Conservation (phyloP, 1,284 basidiomycete genomes). For the Sporisorium graminicola region DNA sequence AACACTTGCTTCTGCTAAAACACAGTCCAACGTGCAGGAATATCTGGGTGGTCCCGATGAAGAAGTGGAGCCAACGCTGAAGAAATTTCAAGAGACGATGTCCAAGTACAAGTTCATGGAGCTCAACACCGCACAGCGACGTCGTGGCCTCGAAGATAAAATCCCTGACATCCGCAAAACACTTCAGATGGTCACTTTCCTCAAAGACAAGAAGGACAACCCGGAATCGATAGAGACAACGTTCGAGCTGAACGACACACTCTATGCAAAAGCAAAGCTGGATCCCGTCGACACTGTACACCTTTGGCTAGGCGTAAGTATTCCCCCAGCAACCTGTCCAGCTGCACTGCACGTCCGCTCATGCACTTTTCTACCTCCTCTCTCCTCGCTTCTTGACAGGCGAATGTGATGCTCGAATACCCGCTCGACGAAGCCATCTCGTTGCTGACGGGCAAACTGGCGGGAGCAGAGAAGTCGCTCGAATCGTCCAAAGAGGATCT, state of each 20-base stretch:
- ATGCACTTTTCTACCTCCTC: not conserved
- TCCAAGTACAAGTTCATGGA: constrained; percentile 99
- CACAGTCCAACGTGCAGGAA: constrained; percentile 83
- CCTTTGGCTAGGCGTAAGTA: constrained; percentile 90
- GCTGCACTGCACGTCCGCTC: not conserved
- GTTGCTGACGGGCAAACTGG: constrained; percentile 83
- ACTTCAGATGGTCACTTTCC: constrained; percentile 85
- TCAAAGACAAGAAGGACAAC: constrained; percentile 73
- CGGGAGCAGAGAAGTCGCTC: constrained; percentile 79
- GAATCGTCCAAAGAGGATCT: constrained; percentile 85
- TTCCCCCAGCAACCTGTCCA: not conserved
- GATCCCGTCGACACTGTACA: constrained; percentile 89
- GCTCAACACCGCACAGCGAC: constrained; percentile 82
- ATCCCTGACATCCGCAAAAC: constrained; percentile 97
- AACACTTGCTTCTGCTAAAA: not conserved
- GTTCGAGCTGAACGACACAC: constrained; percentile 95
- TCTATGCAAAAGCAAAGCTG: constrained; percentile 90
- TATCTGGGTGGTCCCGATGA: constrained; percentile 85
- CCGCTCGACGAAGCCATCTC: constrained; percentile 83
- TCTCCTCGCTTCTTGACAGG: constrained; percentile 29
- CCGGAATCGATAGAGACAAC: constrained; percentile 81
- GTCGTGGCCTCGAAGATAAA: constrained; percentile 87
- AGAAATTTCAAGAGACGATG: constrained; percentile 89
- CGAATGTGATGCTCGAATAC: constrained; percentile 93
- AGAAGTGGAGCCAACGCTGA: constrained; percentile 83